Base-by-base conservation (phyloP, 2,329 filamentous ascomycete species). In the Passalora sequoiae region DNA sequence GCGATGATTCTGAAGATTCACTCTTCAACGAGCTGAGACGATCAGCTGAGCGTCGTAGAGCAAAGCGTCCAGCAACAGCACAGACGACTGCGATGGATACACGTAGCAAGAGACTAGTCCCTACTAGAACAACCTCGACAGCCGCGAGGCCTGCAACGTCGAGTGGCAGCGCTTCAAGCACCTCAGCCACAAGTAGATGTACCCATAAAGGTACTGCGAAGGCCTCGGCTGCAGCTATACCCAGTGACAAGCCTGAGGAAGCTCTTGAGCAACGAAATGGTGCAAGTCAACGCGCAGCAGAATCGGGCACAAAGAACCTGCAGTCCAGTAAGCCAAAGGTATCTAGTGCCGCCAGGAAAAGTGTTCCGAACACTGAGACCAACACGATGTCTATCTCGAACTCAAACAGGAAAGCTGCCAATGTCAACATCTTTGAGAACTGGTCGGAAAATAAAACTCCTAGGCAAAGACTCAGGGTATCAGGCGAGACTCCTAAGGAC, bases 401-500 rank as follows among this genome's bases (percentile, higher is more conserved):
- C 13, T 30, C 24, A 21, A 21, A 25, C 15, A 28, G 20, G 16
- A 10, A 39, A 20, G 32, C 28, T 10, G n/a, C 17, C 7, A 24
- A 40, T 28, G n/a, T n/a, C n/a, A 38, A 49, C 27, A 21, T 55
- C 5, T 47, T 53, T 38, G 38, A 40, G 4, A 53, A 51, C 27
- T 50, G 47, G 49, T 24, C 27, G 10, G 39, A 32, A 22, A 13
- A 25, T 19, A 43, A 51, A 35, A 46, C 51, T 33, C 28, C 39
- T 13, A 55, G 35, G 36, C 41, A 46, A 22, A 40, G 46, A 15
- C 16, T 33, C 17, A 39, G 52, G 15, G 56, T 58, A 9, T 54
- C 44, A 17, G 51, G 44, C 19, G 49, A 51, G 9, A 57, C 54
- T 1, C 40, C 51, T 2, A 52, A 56, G 35, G 48, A 58, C 28